A percentile compares a stretch with the other conserved stretches of the same genome.
Conservation (phyloP, 768 basidiomycete genomes). For the Tylopilus intermedius region DNA sequence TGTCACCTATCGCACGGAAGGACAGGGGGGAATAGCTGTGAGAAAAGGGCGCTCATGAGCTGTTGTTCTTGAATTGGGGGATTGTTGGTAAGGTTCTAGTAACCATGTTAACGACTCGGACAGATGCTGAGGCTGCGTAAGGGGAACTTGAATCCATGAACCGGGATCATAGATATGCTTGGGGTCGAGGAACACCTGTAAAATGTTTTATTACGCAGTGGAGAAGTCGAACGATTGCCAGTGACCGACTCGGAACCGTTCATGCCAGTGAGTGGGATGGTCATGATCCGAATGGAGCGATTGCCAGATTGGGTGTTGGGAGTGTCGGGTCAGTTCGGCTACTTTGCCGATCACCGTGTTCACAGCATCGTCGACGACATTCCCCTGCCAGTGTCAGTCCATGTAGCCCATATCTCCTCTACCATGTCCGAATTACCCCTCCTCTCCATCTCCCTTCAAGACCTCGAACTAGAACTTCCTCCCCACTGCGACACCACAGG, state of each 20-base stretch:
- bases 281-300: too few species aligned
- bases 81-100: background rate
- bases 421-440: conserved; percentile 15
- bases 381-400: conserved; percentile 1
- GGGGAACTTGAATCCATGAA: too few species aligned
- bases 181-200: background rate
- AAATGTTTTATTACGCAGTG: background rate
- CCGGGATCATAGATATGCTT: background rate
- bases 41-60: background rate
- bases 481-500: background rate
- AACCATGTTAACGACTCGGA: background rate
- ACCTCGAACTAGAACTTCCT: background rate
- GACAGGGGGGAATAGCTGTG: too few species aligned
- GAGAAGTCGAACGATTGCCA: background rate
- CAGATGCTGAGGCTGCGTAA: background rate
- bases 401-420: conserved; percentile 10
- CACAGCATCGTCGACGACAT: background rate
- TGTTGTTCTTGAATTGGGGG: background rate
- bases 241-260: too few species aligned
- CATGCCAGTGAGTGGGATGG: background rate
- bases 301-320: too few species aligned
- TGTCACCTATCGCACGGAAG: too few species aligned
- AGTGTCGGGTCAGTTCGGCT: conserved; percentile 8
- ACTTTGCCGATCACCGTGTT: conserved; percentile 1
- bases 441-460: conserved; percentile 1